Evolutionary conservation across 2,329 filamentous ascomycete species (phyloP).

Genomic region (Aspergillus alliaceus): DNA sequence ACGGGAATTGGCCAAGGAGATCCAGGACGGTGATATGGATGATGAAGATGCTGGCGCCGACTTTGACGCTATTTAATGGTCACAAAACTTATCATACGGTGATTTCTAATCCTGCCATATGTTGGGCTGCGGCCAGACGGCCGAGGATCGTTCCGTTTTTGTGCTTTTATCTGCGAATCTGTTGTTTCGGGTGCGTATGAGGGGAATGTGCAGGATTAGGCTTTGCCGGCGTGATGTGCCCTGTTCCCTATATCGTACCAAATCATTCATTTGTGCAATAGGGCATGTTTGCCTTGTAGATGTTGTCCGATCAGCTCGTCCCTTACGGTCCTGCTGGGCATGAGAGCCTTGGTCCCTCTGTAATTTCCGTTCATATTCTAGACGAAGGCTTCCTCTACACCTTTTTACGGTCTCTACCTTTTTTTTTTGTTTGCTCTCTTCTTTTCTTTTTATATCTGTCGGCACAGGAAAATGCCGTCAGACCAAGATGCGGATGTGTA

Average conservation of each 20-base stretch:
- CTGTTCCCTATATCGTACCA: constrained; percentile 26
- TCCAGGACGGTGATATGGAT: constrained; percentile 94
- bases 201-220: constrained; percentile 26
- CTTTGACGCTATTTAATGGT: constrained; percentile 84
- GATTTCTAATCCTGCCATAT: constrained; percentile 16
- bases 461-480: too few relatives aligned
- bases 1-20: constrained; percentile 96
- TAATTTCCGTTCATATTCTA: constrained; percentile 15
- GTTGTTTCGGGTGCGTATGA: constrained; percentile 27
- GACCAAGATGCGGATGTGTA: too few relatives aligned
- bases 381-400: not conserved
- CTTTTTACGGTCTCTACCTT: not conserved
- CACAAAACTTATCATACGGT: constrained; percentile 18
- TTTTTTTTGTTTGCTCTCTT: not conserved
- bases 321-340: constrained; percentile 10
- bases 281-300: constrained; percentile 14
- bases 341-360: constrained; percentile 7
- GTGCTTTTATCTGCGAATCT: constrained; percentile 29
- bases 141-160: constrained; percentile 21
- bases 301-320: constrained; percentile 11
- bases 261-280: constrained; percentile 20
- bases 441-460: not conserved
- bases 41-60: constrained; percentile 95
- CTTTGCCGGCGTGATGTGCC: constrained; percentile 26
- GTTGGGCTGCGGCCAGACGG: not conserved